phyloP scores from a whole-genome alignment of 192 early-diverging fungal genomes.

The Coemansia umbellata region DNA sequence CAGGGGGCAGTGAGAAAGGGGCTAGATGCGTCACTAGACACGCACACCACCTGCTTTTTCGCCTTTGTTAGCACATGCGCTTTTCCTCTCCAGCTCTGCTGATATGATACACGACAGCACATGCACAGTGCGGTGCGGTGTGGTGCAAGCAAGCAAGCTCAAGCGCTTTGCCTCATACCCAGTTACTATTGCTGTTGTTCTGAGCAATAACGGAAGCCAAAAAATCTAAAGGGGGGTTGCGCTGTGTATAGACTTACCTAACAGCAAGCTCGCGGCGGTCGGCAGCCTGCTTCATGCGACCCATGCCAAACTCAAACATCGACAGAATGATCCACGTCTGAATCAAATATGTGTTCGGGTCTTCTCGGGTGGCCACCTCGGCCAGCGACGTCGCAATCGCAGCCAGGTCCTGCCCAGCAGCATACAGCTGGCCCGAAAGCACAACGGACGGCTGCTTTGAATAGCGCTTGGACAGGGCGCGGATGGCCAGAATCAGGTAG shows the following conservation, averaged over 20 bases:
- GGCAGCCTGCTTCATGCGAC: conserved; percentile 43
- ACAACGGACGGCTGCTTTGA: conserved; percentile 51
- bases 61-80: too few relatives aligned
- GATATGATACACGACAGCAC: too few relatives aligned
- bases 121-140: too few relatives aligned
- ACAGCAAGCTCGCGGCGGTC: conserved; percentile 51
- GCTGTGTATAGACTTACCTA: conserved; percentile 25
- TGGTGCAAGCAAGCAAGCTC: too few relatives aligned
- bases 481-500: conserved; percentile 51
- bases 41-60: too few relatives aligned
- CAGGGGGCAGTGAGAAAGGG: too few relatives aligned
- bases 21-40: too few relatives aligned
- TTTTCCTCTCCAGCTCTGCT: too few relatives aligned
- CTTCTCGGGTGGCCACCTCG: conserved; percentile 48
- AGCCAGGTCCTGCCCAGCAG: conserved; percentile 50
- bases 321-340: conserved; percentile 51
- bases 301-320: conserved; percentile 53
- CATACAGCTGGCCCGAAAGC: conserved; percentile 41
- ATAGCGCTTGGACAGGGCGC: conserved; percentile 51
- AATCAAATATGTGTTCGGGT: conserved; percentile 53
- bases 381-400: conserved; percentile 51
- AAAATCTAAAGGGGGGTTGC: too few relatives aligned
- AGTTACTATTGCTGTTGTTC: too few relatives aligned
- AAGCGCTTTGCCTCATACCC: too few relatives aligned
- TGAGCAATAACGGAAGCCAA: too few relatives aligned